Conservation (phyloP, 1,284 basidiomycete genomes). For the Takashimella koratensis region DNA sequence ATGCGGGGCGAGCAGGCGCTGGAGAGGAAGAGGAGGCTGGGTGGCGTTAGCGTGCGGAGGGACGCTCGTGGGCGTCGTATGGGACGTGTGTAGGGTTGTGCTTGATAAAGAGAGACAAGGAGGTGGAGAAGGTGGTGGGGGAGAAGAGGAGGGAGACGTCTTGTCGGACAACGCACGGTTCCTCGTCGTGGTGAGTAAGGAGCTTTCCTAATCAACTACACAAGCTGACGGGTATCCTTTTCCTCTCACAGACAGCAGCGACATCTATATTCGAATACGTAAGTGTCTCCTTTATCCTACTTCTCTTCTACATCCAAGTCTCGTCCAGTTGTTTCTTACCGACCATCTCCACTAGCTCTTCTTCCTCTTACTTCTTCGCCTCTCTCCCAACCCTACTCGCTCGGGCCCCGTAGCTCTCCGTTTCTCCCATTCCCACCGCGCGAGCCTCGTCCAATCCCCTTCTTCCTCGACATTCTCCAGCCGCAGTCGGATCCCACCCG, state of each 20-base stretch:
- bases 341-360: constrained; percentile 15
- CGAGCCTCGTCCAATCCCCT: constrained; percentile 3
- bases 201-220: no score
- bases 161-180: constrained; percentile 1
- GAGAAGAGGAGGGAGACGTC: background rate
- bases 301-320: constrained; percentile 25
- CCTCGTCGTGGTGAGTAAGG: constrained; percentile 8
- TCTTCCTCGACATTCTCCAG: constrained; percentile 2
- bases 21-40: constrained; percentile 16
- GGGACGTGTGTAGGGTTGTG: constrained; percentile 7
- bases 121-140: background rate
- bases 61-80: constrained; percentile 9
- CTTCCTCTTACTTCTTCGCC: constrained; percentile 28
- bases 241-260: constrained; percentile 10
- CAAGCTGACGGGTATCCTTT: background rate
- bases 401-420: constrained; percentile 14
- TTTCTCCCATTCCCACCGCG: constrained; percentile 6
- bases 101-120: background rate
- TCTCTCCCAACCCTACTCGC: constrained; percentile 20
- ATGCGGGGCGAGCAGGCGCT: constrained; percentile 10
- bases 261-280: constrained; percentile 23
- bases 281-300: constrained; percentile 16
- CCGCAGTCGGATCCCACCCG: background rate
- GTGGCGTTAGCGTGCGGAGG: constrained; percentile 9
- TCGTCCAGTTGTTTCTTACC: no score